Evolutionary conservation across 1,284 basidiomycete genomes (phyloP), one percentile per base, ranked within the genome.

Genomic region (Xerocomus nothofagi): DNA sequence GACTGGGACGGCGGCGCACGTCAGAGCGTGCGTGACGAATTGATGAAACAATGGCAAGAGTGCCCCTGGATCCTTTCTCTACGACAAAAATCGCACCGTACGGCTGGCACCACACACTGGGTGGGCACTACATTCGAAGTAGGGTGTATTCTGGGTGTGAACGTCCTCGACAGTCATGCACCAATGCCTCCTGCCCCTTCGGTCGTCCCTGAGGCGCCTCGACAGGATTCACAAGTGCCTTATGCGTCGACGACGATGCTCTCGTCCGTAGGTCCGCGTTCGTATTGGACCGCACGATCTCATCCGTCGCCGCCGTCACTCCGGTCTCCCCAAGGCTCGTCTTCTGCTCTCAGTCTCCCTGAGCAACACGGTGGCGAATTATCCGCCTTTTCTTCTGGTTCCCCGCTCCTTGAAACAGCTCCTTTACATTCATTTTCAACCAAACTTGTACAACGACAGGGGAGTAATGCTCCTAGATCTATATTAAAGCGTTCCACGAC

Each of bases 51-150:
- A n/a, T 89, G 86, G 84, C 73, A 71, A 55, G 75, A 82, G 40
- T 86, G 79, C 49, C 80, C 83, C 48, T 89, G 86, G 86, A 79
- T 76, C 6, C 65, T 65, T 27, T 67, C 78, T n/a, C 73, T 77
- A 65, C 69, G 60, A 27, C 68, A 63, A 18, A 68, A 72, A 6
- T 32, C 34, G 66, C 43, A 48, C 12, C 43, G 64, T 70, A 23
- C 57, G 57, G 18, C 56, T 65, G 30, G 49, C 53, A 44, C 48
- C 23, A 66, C 68, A 31, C 71, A 70, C 36, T 91, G 88, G 89
- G 75, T 88, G 21, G 87, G 88, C 24, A 74, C 73, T 15, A 87
- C 81, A 49, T 91, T 91, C 57, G 84, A 89, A 58, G 73, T 91
- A 34, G 89, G 88, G 3, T 76, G 77, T 17, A 56, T 67, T 42